phyloP scores from a whole-genome alignment of 2,329 filamentous ascomycete species.

The Rhinocladiella mackenziei region DNA sequence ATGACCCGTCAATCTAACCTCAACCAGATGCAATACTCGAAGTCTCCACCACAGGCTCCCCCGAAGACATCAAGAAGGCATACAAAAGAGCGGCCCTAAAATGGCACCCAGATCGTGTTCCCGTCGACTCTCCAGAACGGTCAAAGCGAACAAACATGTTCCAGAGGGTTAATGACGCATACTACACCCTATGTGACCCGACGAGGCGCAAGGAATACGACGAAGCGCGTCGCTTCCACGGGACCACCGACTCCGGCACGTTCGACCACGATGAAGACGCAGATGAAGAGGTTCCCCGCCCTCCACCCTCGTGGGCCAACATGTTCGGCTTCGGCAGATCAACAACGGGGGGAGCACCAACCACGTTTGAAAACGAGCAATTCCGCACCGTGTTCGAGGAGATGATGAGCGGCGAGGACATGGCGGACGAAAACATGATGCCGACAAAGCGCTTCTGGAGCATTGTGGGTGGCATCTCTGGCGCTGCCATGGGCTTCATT shows the following conservation, averaged over 20 bases:
- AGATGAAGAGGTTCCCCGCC: constrained; percentile 29
- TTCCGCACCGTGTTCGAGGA: constrained; percentile 87
- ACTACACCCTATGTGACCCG: constrained; percentile 82
- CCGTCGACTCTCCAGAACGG: constrained; percentile 78
- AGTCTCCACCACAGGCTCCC: constrained; percentile 67
- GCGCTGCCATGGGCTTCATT: constrained; percentile 90
- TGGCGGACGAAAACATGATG: constrained; percentile 61
- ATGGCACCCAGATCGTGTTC: constrained; percentile 88
- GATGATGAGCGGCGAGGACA: constrained; percentile 80
- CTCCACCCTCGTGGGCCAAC: constrained; percentile 65
- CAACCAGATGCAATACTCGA: constrained; percentile 55
- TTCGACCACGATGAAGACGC: constrained; percentile 49
- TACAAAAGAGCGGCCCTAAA: constrained; percentile 93
- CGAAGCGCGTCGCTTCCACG: constrained; percentile 59
- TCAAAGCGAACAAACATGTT: constrained; percentile 77
- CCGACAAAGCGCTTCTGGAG: constrained; percentile 79
- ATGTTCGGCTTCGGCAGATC: constrained; percentile 55
- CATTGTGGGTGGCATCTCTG: constrained; percentile 77
- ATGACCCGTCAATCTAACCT: background rate
- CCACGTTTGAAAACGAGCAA: constrained; percentile 67
- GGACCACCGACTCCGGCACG: constrained; percentile 43
- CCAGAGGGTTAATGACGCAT: constrained; percentile 88
- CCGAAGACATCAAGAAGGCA: constrained; percentile 82
- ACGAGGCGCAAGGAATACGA: constrained; percentile 80
- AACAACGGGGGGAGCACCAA: constrained; percentile 35